Evolutionary conservation across 1,284 basidiomycete genomes (phyloP).

Genomic region (Anthracocystis walkeri): DNA sequence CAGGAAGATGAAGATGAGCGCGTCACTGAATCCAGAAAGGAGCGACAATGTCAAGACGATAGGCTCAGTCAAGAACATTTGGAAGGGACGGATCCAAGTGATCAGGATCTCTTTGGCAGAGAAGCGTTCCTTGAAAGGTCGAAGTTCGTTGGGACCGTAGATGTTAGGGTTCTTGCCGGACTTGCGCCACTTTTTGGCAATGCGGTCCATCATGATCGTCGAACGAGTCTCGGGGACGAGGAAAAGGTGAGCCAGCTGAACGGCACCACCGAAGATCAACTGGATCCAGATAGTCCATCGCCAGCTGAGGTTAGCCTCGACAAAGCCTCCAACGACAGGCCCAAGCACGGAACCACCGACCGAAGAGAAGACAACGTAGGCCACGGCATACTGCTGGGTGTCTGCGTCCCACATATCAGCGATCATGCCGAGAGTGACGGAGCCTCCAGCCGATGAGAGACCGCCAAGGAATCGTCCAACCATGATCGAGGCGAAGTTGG

Average conservation of each 20-base stretch:
- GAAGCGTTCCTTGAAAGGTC: slow-evolving; percentile 65
- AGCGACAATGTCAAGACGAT: slow-evolving; percentile 71
- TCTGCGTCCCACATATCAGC: slow-evolving; percentile 69
- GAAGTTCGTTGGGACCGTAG: slow-evolving; percentile 70
- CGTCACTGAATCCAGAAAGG: slow-evolving; percentile 70
- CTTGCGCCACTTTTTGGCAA: slow-evolving; percentile 69
- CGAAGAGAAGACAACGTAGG: slow-evolving; percentile 64
- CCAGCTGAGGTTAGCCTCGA: slow-evolving; percentile 37
- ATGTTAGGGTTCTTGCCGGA: slow-evolving; percentile 47
- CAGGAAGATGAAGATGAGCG: slow-evolving; percentile 71
- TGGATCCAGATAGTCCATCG: slow-evolving; percentile 71
- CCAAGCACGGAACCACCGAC: slow-evolving; percentile 70
- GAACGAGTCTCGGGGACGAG: slow-evolving; percentile 71
- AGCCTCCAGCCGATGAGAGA: slow-evolving; percentile 69
- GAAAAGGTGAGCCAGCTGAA: slow-evolving; percentile 70
- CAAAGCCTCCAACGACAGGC: slow-evolving; percentile 63
- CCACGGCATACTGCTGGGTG: slow-evolving; percentile 67
- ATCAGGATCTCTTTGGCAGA: slow-evolving; percentile 67
- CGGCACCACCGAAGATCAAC: slow-evolving; percentile 70
- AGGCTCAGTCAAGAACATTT: slow-evolving; percentile 70
- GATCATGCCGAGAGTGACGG: slow-evolving; percentile 70
- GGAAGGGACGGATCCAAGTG: slow-evolving; percentile 70
- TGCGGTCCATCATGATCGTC: slow-evolving; percentile 70
- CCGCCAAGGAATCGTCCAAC: slow-evolving; percentile 70
- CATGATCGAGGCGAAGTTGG: slow-evolving; percentile 67